Evolutionary conservation across 1,284 basidiomycete species (phyloP).

Genomic region (Boletellus deceptivus): DNA sequence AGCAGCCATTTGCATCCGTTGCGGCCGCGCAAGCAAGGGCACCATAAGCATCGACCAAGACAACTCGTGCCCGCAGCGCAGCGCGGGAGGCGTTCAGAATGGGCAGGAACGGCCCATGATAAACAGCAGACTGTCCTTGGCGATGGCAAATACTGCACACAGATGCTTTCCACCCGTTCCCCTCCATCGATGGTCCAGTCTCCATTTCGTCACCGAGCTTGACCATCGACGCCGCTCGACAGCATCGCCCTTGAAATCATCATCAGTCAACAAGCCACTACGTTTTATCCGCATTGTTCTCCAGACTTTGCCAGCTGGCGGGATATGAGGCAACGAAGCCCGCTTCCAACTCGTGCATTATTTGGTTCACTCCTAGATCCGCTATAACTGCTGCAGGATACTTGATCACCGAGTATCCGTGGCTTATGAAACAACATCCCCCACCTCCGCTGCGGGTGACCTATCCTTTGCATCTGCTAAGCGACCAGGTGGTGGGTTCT

Average conservation of each 20-base stretch:
- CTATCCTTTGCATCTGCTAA: slow-evolving; percentile 48
- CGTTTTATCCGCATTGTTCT: slow-evolving; percentile 41
- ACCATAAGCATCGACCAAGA: slow-evolving; percentile 19
- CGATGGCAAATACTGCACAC: slow-evolving; percentile 47
- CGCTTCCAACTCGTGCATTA: slow-evolving; percentile 3
- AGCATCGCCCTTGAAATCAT: slow-evolving; percentile 39
- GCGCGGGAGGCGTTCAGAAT: slow-evolving; percentile 26
- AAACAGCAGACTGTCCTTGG: slow-evolving; percentile 43
- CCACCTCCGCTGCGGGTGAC: slow-evolving; percentile 39
- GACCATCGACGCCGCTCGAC: slow-evolving; percentile 17
- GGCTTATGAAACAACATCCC: slow-evolving; percentile 18
- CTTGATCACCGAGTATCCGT: slow-evolving; percentile 13
- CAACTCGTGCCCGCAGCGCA: slow-evolving; percentile 21
- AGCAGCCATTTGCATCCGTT: slow-evolving; percentile 23
- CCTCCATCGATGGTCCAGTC: slow-evolving; percentile 21
- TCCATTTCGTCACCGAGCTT: slow-evolving; percentile 15
- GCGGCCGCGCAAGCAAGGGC: slow-evolving; percentile 24
- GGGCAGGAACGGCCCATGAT: slow-evolving; percentile 39
- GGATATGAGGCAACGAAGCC: slow-evolving; percentile 7
- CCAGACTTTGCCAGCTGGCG: slow-evolving; percentile 38
- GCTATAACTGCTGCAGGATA: slow-evolving; percentile 37
- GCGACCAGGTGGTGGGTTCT: slow-evolving; percentile 46
- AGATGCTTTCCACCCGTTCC: slow-evolving; percentile 26
- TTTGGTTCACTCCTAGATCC: slow-evolving; percentile 33
- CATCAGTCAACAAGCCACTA: slow-evolving; percentile 39